Conservation (phyloP, 1,139 yeast genomes). For the Candida sojae region DNA sequence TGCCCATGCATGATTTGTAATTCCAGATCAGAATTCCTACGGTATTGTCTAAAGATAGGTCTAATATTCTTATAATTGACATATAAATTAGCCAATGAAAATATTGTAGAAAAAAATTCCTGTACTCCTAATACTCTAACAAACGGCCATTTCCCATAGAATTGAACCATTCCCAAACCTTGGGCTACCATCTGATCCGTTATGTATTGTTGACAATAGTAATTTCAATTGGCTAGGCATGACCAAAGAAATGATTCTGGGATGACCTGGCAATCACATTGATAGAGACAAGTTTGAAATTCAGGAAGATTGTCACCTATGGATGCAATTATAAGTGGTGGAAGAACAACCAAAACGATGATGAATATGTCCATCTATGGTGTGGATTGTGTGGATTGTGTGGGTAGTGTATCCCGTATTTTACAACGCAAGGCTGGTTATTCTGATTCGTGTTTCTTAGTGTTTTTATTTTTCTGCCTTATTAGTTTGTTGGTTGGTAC, state of each 20-base stretch:
- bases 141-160: constrained; percentile 52
- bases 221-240: constrained; percentile 41
- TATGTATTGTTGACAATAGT: constrained; percentile 43
- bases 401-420: too few relatives aligned
- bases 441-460: too few relatives aligned
- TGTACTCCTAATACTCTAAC: constrained; percentile 38
- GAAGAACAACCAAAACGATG: background rate
- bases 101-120: constrained; percentile 38
- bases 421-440: too few relatives aligned
- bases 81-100: constrained; percentile 41
- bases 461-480: too few relatives aligned
- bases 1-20: constrained; percentile 32
- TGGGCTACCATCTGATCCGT: constrained; percentile 24
- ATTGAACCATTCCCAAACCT: constrained; percentile 36
- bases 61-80: constrained; percentile 33
- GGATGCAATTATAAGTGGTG: constrained; percentile 16
- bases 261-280: constrained; percentile 15
- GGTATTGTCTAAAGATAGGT: constrained; percentile 27
- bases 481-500: too few relatives aligned
- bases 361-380: too few relatives aligned
- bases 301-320: constrained; percentile 33
- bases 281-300: constrained; percentile 23
- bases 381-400: too few relatives aligned
- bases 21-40: constrained; percentile 16
- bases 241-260: constrained; percentile 28